A percentile compares a stretch with the other conserved stretches of the same genome.
phyloP scores from a whole-genome alignment of 345 rosid species.

The Euclidium syriacum region DNA sequence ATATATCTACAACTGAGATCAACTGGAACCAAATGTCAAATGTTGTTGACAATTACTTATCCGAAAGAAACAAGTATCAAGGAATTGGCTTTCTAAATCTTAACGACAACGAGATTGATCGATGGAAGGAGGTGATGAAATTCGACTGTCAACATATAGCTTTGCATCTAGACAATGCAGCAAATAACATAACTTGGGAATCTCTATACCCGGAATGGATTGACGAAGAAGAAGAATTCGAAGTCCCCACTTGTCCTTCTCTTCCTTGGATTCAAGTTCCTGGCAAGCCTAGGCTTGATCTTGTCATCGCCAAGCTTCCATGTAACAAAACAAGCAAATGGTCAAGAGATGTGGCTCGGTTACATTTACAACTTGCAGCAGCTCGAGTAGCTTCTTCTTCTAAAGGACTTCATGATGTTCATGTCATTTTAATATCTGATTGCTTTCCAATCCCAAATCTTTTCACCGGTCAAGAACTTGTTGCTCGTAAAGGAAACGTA shows the following conservation, averaged over 20 bases:
- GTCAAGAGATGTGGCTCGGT: constrained; percentile 80
- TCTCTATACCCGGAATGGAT: constrained; percentile 87
- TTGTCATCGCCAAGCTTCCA: constrained; percentile 75
- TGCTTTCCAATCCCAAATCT: constrained; percentile 79
- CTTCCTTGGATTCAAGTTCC: constrained; percentile 62
- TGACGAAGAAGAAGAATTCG: constrained; percentile 82
- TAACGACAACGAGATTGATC: constrained; percentile 49
- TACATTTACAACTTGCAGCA: constrained; percentile 81
- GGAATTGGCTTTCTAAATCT: constrained; percentile 78
- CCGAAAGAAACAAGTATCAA: constrained; percentile 43
- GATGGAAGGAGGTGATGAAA: constrained; percentile 44
- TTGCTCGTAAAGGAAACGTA: constrained; percentile 44
- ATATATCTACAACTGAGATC: constrained; percentile 45
- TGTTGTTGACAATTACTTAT: constrained; percentile 41
- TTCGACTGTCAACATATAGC: constrained; percentile 58
- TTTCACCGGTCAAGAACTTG: constrained; percentile 72
- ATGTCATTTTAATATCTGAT: constrained; percentile 58
- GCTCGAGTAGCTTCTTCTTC: constrained; percentile 75
- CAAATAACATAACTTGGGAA: constrained; percentile 64
- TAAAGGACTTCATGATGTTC: constrained; percentile 68
- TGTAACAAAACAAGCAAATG: constrained; percentile 58
- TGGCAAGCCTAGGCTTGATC: constrained; percentile 70
- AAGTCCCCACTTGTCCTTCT: constrained; percentile 77
- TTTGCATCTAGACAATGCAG: constrained; percentile 43
- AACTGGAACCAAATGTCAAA: constrained; percentile 61